Conservation (phyloP, 192 early-diverging fungal genomes). For the Martensiomyces pterosporus region DNA sequence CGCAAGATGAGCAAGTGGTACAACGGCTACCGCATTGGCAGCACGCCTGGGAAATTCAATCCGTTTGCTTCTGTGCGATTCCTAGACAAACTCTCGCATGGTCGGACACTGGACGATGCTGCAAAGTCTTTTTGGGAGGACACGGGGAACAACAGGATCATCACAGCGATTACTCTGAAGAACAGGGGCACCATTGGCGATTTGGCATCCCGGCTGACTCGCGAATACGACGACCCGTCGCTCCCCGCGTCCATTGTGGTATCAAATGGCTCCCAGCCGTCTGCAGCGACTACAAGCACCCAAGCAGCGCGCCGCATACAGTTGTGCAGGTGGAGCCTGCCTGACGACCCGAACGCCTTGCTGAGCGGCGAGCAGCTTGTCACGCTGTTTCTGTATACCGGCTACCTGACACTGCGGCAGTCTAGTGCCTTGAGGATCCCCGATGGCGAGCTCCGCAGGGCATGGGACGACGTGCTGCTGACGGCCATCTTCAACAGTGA, state of each 20-base stretch:
- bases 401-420: conserved; percentile 14
- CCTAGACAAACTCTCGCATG: background rate
- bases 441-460: background rate
- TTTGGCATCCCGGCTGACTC: conserved; percentile 1
- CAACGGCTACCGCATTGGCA: conserved; percentile 6
- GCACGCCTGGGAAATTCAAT: conserved; percentile 1
- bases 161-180: background rate
- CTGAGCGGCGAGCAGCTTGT: conserved; percentile 3
- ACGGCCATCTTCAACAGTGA: too few species aligned
- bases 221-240: background rate
- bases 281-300: too few species aligned
- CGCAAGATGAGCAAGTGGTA: conserved; percentile 7
- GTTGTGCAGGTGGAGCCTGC: too few species aligned
- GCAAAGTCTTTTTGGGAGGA: background rate
- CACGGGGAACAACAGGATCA: background rate
- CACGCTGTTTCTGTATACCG: conserved; percentile 14
- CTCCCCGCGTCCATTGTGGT: too few species aligned
- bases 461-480: conserved; percentile 1
- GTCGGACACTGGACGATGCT: background rate
- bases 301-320: too few species aligned
- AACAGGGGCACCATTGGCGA: background rate
- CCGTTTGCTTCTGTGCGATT: conserved; percentile 1
- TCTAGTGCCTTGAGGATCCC: too few species aligned
- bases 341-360: background rate
- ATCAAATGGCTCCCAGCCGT: too few species aligned